Evolutionary conservation across 176 grass and related monocot species (phyloP).

Genomic region (Coix lacrymajobi): DNA sequence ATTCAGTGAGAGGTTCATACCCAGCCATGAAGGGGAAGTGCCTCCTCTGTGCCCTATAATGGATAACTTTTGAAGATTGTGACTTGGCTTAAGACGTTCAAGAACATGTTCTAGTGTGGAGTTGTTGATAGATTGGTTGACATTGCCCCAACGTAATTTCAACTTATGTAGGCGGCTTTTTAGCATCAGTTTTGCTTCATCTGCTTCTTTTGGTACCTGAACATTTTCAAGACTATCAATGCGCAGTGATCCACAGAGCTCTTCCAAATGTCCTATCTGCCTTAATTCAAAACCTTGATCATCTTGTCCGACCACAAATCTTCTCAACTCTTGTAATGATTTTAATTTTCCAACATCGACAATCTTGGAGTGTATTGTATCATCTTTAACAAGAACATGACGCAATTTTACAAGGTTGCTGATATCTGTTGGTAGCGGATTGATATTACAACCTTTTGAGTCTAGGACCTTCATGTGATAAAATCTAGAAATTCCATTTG

Average conservation of each 20-base stretch:
- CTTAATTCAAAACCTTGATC: not conserved
- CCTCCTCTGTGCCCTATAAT: not conserved
- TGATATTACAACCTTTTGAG: not conserved
- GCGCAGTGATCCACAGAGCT: not conserved
- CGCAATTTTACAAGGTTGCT: not conserved
- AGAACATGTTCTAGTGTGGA: fast-evolving
- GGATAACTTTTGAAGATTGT: not conserved
- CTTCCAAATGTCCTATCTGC: not conserved
- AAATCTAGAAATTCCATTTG: not conserved
- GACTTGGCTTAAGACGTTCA: not conserved
- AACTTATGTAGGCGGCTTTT: not conserved
- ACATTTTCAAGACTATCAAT: not conserved
- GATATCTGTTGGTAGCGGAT: not conserved
- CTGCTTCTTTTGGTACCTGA: not conserved
- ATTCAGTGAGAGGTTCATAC: not conserved
- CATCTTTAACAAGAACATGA: not conserved
- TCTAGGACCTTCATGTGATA: conserved; percentile 1
- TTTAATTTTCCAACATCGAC: not conserved
- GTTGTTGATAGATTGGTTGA: fast-evolving
- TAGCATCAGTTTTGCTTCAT: not conserved
- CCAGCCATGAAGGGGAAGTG: not conserved
- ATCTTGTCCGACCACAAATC: not conserved
- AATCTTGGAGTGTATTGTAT: not conserved
- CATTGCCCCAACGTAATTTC: not conserved
- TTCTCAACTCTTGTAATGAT: not conserved